Evolutionary conservation across 2,329 filamentous ascomycete species (phyloP).

Genomic region (Rhinocladiella mackenziei): DNA sequence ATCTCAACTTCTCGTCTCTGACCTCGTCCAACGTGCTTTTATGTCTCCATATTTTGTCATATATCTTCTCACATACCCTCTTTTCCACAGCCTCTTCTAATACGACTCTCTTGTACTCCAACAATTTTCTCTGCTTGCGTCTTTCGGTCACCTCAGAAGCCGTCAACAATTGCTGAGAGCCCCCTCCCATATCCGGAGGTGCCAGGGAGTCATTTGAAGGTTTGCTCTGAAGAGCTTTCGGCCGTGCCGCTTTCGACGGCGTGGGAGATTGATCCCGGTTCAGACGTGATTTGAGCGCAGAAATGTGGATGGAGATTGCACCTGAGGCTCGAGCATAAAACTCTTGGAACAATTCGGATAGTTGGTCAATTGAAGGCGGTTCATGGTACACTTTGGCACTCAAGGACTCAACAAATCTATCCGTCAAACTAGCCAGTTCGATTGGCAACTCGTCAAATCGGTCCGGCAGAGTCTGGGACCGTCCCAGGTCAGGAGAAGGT

Average conservation of each 20-base stretch:
- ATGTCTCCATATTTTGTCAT: slow-evolving; percentile 85
- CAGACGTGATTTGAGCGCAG: slow-evolving; percentile 69
- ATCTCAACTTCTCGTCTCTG: slow-evolving; percentile 87
- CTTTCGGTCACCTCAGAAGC: slow-evolving; percentile 75
- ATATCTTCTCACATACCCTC: slow-evolving; percentile 77
- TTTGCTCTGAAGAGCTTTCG: slow-evolving; percentile 14
- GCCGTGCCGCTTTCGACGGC: slow-evolving; percentile 33
- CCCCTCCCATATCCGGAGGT: slow-evolving; percentile 37
- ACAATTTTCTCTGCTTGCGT: slow-evolving; percentile 69
- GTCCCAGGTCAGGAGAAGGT: slow-evolving; percentile 31
- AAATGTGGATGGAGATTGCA: slow-evolving; percentile 83
- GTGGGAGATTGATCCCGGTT: slow-evolving; percentile 61
- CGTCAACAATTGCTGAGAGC: slow-evolving; percentile 81
- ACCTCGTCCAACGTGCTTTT: slow-evolving; percentile 89
- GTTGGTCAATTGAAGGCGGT: slow-evolving; percentile 75
- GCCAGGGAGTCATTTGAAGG: slow-evolving; percentile 24
- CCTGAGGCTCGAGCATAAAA: slow-evolving; percentile 80
- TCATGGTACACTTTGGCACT: slow-evolving; percentile 80
- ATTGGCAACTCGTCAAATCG: slow-evolving; percentile 88
- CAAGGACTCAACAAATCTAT: slow-evolving; percentile 89
- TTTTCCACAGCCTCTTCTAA: slow-evolving; percentile 91
- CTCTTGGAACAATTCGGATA: slow-evolving; percentile 87
- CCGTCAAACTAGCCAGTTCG: slow-evolving; percentile 83
- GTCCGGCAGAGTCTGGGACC: slow-evolving; percentile 48
- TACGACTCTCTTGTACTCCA: slow-evolving; percentile 71